Percentiles rank a stretch among this genome's conserved stretches.
These are phyloP conservation scores for Prunus kanzakura DNA, from an alignment of 306 rosid genomes.

Conservation along the genomic window DNA sequence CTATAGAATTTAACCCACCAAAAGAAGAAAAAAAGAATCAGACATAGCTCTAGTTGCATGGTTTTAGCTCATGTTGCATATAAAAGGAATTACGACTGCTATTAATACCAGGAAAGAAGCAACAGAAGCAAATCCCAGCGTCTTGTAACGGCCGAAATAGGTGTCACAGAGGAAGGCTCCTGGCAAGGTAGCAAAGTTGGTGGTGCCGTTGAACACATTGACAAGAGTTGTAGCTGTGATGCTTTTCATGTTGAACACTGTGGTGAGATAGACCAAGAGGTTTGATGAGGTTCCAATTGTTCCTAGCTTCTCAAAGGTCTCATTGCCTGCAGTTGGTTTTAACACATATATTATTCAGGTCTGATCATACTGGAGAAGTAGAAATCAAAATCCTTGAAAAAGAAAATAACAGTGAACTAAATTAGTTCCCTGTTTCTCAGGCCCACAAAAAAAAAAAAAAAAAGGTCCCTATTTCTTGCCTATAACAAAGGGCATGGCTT, in stretches of 20 bases:
- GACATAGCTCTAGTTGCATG: background rate
- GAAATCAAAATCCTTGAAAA: no score
- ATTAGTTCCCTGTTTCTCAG: slow-evolving; percentile 8
- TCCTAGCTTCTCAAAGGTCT: slow-evolving; percentile 90
- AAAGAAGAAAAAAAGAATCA: background rate
- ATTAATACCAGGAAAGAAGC: slow-evolving; percentile 67
- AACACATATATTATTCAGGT: background rate
- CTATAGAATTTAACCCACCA: slow-evolving; percentile 29
- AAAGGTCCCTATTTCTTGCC: slow-evolving; percentile 33
- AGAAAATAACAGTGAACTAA: no score
- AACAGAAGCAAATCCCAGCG: slow-evolving; percentile 60
- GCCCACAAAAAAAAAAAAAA: background rate
- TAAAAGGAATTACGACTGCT: background rate
- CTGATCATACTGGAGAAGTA: background rate
- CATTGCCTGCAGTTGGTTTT: slow-evolving; percentile 57
- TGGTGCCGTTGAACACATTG: slow-evolving; percentile 68
- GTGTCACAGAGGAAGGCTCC: slow-evolving; percentile 84
- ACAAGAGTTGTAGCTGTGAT: slow-evolving; percentile 64
- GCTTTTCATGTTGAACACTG: slow-evolving; percentile 76
- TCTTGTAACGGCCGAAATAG: slow-evolving; percentile 79
- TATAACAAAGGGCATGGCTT: slow-evolving; percentile 80
- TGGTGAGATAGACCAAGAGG: slow-evolving; percentile 71
- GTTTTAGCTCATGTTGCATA: background rate
- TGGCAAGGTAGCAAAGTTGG: slow-evolving; percentile 68
- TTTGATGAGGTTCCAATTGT: slow-evolving; percentile 72